These are phyloP conservation scores for Phlebiopsis flavidoalba DNA, from an alignment of 768 basidiomycete species.

Conservation along the genomic window DNA sequence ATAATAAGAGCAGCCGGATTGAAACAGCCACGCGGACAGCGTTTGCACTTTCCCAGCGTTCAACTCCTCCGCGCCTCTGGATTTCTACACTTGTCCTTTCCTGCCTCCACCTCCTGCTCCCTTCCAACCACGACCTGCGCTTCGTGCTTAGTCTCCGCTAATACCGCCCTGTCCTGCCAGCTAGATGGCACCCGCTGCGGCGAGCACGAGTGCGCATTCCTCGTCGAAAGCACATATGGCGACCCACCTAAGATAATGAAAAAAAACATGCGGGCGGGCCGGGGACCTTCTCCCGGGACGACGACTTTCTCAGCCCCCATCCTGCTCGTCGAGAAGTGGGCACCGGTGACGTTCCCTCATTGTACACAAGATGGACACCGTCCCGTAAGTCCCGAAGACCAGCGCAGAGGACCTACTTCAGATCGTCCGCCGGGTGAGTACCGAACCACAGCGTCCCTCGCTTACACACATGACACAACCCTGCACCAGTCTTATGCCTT, in stretches of 20 bases:
- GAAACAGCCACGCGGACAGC: conserved; percentile 14
- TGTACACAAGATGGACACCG: conserved; percentile 88
- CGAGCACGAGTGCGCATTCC: conserved; percentile 17
- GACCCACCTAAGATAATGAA: conserved; percentile 86
- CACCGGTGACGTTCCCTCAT: conserved; percentile 69
- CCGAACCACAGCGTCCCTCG: neutral
- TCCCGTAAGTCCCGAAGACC: conserved; percentile 74
- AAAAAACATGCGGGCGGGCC: too few species aligned
- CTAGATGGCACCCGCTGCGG: conserved; percentile 19
- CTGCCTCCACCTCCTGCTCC: conserved; percentile 9
- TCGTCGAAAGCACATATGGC: conserved; percentile 43
- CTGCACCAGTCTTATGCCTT: conserved; percentile 12
- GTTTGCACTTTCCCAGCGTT: conserved; percentile 7
- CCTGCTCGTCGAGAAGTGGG: conserved; percentile 87
- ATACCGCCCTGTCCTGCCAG: conserved; percentile 8
- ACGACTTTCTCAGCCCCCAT: conserved; percentile 88
- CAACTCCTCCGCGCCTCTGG: conserved; percentile 5
- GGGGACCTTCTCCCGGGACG: conserved; percentile 86
- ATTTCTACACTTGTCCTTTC: conserved; percentile 4
- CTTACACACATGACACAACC: conserved; percentile 14
- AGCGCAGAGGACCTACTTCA: conserved; percentile 61
- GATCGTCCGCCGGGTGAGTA: conserved; percentile 72
- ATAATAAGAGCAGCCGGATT: neutral
- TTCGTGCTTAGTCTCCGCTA: conserved; percentile 6
- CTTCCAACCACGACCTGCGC: conserved; percentile 11